Evolutionary conservation across 257 asterid genomes (phyloP).

Genomic region (Ehretia macrophylla): DNA sequence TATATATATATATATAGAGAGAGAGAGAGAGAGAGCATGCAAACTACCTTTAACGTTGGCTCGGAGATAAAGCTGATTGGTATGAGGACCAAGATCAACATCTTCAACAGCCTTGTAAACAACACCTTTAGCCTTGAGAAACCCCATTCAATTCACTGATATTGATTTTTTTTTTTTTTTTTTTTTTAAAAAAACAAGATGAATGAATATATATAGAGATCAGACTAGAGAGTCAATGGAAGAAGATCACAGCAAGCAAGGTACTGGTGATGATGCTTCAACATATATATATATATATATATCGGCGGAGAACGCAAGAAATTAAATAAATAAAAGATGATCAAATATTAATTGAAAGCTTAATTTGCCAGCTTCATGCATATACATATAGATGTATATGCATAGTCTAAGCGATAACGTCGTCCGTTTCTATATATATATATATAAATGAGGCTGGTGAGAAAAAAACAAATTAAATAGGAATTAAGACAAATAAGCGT

Average conservation of each 20-base stretch:
- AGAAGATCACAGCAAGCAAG: not conserved
- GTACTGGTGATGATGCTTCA: not conserved
- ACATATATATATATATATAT: not conserved
- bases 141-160: constrained; percentile 34
- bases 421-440: no score
- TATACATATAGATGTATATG: no score
- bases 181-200: not conserved
- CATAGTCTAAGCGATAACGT: no score
- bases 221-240: not conserved
- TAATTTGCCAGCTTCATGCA: not conserved
- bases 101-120: constrained; percentile 55
- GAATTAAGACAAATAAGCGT: no score
- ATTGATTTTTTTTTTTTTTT: no score
- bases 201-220: not conserved
- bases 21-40: not conserved
- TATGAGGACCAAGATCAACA: constrained; percentile 65
- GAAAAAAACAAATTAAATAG: constrained; percentile 8
- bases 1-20: no score
- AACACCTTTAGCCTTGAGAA: constrained; percentile 47
- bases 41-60: constrained; percentile 96
- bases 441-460: constrained; percentile 13
- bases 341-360: not conserved
- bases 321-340: not conserved
- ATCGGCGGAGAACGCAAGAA: constrained; percentile 21
- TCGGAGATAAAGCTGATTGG: constrained; percentile 52